These are phyloP conservation scores for Debaryomyces singareniensis DNA, from an alignment of 1,139 yeast species.

Conservation along the genomic window DNA sequence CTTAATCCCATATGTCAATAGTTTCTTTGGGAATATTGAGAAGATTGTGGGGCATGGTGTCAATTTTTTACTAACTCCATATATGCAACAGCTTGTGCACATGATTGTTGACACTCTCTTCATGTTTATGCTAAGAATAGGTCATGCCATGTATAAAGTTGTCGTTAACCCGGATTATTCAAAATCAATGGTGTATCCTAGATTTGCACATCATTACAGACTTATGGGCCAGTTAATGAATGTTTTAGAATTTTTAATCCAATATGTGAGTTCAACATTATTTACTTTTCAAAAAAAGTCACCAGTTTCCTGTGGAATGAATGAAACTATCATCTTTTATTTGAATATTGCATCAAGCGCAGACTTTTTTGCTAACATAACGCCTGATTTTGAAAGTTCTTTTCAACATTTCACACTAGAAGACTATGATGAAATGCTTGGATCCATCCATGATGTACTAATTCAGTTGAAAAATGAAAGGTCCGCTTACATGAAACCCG, in stretches of 20 bases:
- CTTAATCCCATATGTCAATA: conserved; percentile 18
- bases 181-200: conserved; percentile 7
- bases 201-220: conserved; percentile 5
- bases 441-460: too few relatives aligned
- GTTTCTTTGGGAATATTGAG: conserved; percentile 4
- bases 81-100: conserved; percentile 18
- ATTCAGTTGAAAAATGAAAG: too few relatives aligned
- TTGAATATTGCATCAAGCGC: conserved; percentile 13
- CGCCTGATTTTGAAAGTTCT: neutral
- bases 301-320: conserved; percentile 45
- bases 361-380: conserved; percentile 12
- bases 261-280: conserved; percentile 7
- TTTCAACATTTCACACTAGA: neutral
- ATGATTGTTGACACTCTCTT: conserved; percentile 17
- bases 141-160: conserved; percentile 10
- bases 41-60: conserved; percentile 19
- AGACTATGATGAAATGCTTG: conserved; percentile 3
- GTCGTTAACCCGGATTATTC: conserved; percentile 10
- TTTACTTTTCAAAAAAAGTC: conserved; percentile 28
- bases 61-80: conserved; percentile 21
- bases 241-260: neutral
- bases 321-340: conserved; percentile 21
- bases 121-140: conserved; percentile 18
- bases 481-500: too few relatives aligned
- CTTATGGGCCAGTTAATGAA: neutral